Evolutionary conservation across 2,329 filamentous ascomycete species (phyloP).

Genomic region (Albophoma yamanashiensis): DNA sequence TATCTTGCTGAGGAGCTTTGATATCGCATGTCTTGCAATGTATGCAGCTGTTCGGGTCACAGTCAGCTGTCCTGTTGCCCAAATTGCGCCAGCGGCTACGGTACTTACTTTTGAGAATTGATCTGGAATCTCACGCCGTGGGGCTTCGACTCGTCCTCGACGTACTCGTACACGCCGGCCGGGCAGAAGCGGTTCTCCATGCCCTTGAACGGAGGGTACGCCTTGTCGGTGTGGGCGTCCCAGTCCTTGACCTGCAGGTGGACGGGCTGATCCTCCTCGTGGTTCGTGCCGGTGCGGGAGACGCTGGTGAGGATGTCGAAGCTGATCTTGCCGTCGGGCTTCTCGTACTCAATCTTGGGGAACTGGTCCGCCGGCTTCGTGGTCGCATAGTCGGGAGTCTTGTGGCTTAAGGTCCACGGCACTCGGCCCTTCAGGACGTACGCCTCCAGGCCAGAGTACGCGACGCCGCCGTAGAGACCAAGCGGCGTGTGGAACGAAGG

Average conservation of each 20-base stretch:
- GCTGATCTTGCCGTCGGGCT: conserved; percentile 87
- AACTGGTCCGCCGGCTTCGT: conserved; percentile 73
- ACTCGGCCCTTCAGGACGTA: conserved; percentile 74
- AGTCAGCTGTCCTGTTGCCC: conserved; percentile 1
- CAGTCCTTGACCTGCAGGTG: conserved; percentile 93
- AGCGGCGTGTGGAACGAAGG: conserved; percentile 86
- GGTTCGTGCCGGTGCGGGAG: conserved; percentile 90
- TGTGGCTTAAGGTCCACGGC: conserved; percentile 90
- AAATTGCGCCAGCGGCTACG: not conserved
- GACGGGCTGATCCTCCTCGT: conserved; percentile 96
- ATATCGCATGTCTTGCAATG: conserved; percentile 99
- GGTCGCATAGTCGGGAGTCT: conserved; percentile 61
- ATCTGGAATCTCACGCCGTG: conserved; percentile 94
- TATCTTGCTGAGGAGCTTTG: conserved; percentile 92
- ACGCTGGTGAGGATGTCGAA: conserved; percentile 97
- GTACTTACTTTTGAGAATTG: conserved; percentile 86
- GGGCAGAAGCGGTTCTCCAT: conserved; percentile 96
- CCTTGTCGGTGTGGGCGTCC: conserved; percentile 75
- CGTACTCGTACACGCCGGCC: conserved; percentile 94
- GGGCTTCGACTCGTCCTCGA: conserved; percentile 81
- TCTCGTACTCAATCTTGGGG: conserved; percentile 88
- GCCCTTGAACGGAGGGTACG: conserved; percentile 82
- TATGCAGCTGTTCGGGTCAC: conserved; percentile 58
- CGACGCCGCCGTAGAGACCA: conserved; percentile 77
- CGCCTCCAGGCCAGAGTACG: conserved; percentile 90